Base-by-base conservation (phyloP, 2,329 filamentous ascomycete species). In the Boeremia exigua region DNA sequence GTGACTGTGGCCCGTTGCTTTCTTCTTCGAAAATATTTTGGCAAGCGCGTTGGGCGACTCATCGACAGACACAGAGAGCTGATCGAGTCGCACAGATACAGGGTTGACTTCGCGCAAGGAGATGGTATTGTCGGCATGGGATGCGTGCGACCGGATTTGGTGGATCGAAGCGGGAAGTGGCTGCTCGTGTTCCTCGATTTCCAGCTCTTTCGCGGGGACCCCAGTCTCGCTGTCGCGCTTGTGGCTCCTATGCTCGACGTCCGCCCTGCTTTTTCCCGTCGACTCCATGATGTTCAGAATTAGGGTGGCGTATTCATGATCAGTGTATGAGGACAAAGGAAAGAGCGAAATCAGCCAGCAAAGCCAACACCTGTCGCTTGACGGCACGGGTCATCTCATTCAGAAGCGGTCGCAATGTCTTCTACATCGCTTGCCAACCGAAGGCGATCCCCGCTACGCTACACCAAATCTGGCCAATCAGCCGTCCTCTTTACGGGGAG, bases 51-150 rank as follows among this genome's bases (percentile, higher is more conserved):
- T 70, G 38, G 85, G 84, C 1, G 84, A 82, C 2, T 84, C 82
- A 56, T 88, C 82, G 15, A 88, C 84, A 1, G 78, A 81, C 7
- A 88, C 82, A 1, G 78, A 77, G 3, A 87, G 76, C 60, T 81
- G 75, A 36, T 83, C 81, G 23, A 87, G 80, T 48, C 79, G 79
- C 17, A 87, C 79, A 36, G 81, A 72, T 6, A 86, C 83, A 1
- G 82, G 76, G 23, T 83, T 77, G n/a, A 87, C 84, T 71, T 83
- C 83, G 54, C 66, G 72, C 56, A 76, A 51, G n/a, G 74, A 75
- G 38, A 76, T 74, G 23, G 59, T 59, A 53, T 73, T 74, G 40
- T 68, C 62, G 42, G 69, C 52, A 27, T 64, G 62, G 7, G 67
- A 66, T 28, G 63, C 46, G 33, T 54, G 64, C 33, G 54, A 66